Evolutionary conservation across 768 basidiomycete genomes (phyloP), one percentile per base, ranked within the genome.

Genomic region (Hericium alpestre): DNA sequence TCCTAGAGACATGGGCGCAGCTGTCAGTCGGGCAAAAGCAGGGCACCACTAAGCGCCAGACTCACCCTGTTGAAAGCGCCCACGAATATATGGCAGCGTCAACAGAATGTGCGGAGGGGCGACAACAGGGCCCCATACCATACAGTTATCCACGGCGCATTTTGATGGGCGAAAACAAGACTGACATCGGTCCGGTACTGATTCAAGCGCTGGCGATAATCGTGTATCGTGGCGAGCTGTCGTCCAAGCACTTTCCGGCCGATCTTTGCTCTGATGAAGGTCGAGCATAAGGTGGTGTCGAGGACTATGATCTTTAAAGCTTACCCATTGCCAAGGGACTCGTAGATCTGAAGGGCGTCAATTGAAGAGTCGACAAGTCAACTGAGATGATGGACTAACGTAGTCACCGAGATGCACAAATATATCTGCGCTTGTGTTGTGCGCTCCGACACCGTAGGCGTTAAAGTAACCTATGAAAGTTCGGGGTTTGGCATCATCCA

Each of bases 401-500:
- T 82, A 84, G 66, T 82, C 81, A 9, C 81, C 81, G 18, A 83
- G 72, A 61, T 83, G 81, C 10, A 83, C 65, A 56, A 79, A 81
- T 38, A 80, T 67, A 58, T 82, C 79, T 1, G 79, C 73, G 12
- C 72, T 71, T 12, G 77, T 76, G 58, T 79, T 79, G 57, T 74
- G 76, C 15, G 79, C 76, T 6, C 79, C 80, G 52, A 76, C 72
- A 3, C 77, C 79, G 62, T 83, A 84, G 10, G 81, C 81, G 66
- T 81, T 82, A 71, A 83, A 84, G 69, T 74, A 81, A 1, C 80
- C 80, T 77, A 61, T 47, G 13, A 25, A 23, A 23, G 1, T 11
- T 8, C 40, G 37, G 18, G 53, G 23, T 12, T 11, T 38, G 9
- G 22, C 23, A 32, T 41, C 48, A 7, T 43, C 5, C 51, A 23